Percentiles rank a stretch among this genome's conserved stretches.
These are phyloP conservation scores for Metarhizium brunneum DNA, from an alignment of 2,329 filamentous ascomycete genomes.

Conservation along the genomic window DNA sequence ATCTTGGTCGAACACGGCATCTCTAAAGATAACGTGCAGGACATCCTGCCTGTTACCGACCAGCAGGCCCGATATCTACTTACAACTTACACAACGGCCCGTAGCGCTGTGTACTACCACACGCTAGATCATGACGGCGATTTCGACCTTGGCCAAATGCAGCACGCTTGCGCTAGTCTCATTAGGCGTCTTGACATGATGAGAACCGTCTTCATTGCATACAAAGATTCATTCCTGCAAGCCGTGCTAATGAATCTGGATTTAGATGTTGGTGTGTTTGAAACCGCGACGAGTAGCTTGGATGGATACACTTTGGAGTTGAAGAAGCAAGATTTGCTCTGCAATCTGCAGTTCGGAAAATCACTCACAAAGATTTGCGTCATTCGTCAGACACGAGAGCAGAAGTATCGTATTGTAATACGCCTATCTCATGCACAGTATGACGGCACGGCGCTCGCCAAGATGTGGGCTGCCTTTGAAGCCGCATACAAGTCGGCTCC, in stretches of 20 bases:
- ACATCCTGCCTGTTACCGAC: conserved; percentile 1
- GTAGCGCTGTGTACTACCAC: conserved; percentile 3
- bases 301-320: conserved; percentile 1
- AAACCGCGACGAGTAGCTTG: not conserved
- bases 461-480: conserved; percentile 2
- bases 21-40: not conserved
- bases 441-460: conserved; percentile 2
- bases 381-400: not conserved
- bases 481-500: not conserved
- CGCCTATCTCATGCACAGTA: conserved; percentile 4
- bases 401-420: not conserved
- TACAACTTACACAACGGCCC: conserved; percentile 1
- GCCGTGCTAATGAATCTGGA: not conserved
- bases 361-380: not conserved
- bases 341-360: not conserved
- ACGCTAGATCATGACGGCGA: not conserved
- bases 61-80: conserved; percentile 3
- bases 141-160: not conserved
- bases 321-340: not conserved
- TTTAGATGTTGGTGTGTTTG: not conserved
- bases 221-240: conserved; percentile 3
- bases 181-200: conserved; percentile 1
- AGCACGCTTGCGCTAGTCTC: not conserved
- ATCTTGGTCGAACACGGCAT: not conserved
- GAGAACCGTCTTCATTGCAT: conserved; percentile 2